Conservation (phyloP, 495 filamentous ascomycete genomes). For the Lasiosphaeria ovina region DNA sequence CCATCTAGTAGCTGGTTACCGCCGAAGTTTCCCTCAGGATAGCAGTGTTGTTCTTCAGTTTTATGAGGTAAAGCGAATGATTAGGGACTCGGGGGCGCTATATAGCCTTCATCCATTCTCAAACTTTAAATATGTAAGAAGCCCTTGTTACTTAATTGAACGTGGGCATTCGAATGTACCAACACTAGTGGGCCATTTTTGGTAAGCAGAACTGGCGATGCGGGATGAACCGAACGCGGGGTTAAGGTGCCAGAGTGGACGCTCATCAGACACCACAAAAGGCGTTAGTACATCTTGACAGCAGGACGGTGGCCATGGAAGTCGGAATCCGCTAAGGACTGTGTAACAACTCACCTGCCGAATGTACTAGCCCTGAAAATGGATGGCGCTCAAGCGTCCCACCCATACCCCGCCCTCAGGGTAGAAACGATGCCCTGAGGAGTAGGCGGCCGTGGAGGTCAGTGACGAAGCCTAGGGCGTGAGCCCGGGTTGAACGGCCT, state of each 20-base stretch:
- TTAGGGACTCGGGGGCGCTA: slow-evolving; percentile 72
- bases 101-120: slow-evolving; percentile 73
- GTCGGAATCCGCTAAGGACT: slow-evolving; percentile 64
- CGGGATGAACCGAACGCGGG: slow-evolving; percentile 68
- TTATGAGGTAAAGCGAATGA: slow-evolving; percentile 79
- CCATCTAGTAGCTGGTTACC: slow-evolving; percentile 68
- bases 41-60: slow-evolving; percentile 69
- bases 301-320: slow-evolving; percentile 63
- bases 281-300: slow-evolving; percentile 63
- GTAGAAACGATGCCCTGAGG: slow-evolving; percentile 55
- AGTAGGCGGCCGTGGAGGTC: slow-evolving; percentile 32
- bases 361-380: slow-evolving; percentile 66
- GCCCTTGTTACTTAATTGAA: slow-evolving; percentile 68
- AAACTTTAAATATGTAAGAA: slow-evolving; percentile 78
- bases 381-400: slow-evolving; percentile 65
- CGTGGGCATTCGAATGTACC: slow-evolving; percentile 66
- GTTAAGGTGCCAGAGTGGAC: slow-evolving; percentile 70
- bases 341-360: slow-evolving; percentile 63
- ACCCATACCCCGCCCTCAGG: slow-evolving; percentile 61
- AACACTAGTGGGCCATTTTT: slow-evolving; percentile 67
- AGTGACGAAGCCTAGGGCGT: slow-evolving; percentile 63
- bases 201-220: slow-evolving; percentile 69
- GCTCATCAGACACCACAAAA: slow-evolving; percentile 71
- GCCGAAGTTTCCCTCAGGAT: slow-evolving; percentile 75
- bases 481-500: slow-evolving; percentile 64